These are phyloP conservation scores for Aspergillus sclerotioniger DNA, from an alignment of 495 filamentous ascomycete species.

Conservation along the genomic window DNA sequence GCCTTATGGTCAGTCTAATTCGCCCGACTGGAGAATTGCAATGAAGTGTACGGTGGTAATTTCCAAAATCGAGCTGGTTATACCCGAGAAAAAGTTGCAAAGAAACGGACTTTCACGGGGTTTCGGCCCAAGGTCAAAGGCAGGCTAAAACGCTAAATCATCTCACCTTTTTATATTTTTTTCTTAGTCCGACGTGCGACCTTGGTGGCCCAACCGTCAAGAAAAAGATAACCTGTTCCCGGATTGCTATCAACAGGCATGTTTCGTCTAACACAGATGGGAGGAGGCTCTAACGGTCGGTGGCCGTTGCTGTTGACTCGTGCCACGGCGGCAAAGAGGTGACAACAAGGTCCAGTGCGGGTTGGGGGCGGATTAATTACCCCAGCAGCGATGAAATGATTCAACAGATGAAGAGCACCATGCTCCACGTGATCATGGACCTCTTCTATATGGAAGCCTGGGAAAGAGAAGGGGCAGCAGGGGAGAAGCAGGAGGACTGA, in stretches of 20 bases:
- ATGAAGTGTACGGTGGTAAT: background rate
- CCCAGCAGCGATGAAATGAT: background rate
- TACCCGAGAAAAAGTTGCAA: background rate
- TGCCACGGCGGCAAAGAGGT: background rate
- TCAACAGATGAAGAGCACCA: background rate
- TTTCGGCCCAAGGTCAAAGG: background rate
- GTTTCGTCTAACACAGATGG: background rate
- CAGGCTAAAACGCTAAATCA: background rate
- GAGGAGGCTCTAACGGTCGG: constrained; percentile 1
- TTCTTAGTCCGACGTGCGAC: background rate
- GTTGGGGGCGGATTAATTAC: background rate
- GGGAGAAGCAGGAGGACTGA: background rate
- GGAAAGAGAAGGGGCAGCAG: background rate
- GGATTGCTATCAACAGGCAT: constrained; percentile 7
- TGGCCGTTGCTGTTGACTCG: background rate
- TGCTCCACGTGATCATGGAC: background rate
- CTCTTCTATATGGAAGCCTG: background rate
- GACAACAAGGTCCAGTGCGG: background rate
- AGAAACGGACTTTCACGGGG: background rate
- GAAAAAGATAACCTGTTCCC: background rate
- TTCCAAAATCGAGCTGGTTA: background rate
- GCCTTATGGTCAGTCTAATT: background rate
- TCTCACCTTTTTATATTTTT: background rate
- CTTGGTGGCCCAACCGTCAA: background rate
- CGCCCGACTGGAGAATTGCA: background rate